Conservation (phyloP, 768 basidiomycete species). For the Tulasnella sp. region DNA sequence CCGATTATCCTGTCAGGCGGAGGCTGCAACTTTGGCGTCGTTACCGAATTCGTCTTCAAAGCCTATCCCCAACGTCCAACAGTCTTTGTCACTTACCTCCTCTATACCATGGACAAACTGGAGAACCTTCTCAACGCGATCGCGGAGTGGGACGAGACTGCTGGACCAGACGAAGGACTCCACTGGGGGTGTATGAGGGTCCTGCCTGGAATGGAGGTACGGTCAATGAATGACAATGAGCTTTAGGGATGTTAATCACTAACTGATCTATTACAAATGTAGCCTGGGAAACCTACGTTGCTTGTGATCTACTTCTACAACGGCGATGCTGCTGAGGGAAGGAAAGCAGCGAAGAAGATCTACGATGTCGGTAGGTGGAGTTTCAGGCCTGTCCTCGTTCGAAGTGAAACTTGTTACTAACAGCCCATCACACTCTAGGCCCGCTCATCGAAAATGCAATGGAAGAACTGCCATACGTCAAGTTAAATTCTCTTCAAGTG, state of each 20-base stretch:
- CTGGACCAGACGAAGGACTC: not conserved
- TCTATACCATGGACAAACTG: not conserved
- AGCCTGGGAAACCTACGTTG: not conserved
- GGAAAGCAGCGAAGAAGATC: not conserved
- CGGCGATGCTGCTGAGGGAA: not conserved
- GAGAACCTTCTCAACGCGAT: not conserved
- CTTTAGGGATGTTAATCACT: not conserved
- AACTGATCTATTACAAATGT: not conserved
- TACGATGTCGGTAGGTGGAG: not conserved
- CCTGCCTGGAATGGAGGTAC: not conserved
- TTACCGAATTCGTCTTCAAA: slow-evolving; percentile 25
- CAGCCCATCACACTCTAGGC: too few relatives aligned
- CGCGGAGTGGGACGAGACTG: not conserved
- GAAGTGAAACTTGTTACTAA: not conserved
- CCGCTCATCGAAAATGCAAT: not conserved
- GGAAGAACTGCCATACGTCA: slow-evolving; percentile 3
- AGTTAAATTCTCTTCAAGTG: slow-evolving; percentile 9
- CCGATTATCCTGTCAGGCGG: slow-evolving; percentile 1
- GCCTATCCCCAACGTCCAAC: slow-evolving; percentile 41
- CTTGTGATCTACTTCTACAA: not conserved
- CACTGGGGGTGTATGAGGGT: not conserved
- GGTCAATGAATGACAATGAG: not conserved
- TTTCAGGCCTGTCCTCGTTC: not conserved
- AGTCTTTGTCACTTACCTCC: not conserved
- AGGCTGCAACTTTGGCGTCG: slow-evolving; percentile 1